A percentile compares a stretch with the other conserved stretches of the same genome.
phyloP scores from a whole-genome alignment of 805 yeast species.

The Candida yuanshanica region DNA sequence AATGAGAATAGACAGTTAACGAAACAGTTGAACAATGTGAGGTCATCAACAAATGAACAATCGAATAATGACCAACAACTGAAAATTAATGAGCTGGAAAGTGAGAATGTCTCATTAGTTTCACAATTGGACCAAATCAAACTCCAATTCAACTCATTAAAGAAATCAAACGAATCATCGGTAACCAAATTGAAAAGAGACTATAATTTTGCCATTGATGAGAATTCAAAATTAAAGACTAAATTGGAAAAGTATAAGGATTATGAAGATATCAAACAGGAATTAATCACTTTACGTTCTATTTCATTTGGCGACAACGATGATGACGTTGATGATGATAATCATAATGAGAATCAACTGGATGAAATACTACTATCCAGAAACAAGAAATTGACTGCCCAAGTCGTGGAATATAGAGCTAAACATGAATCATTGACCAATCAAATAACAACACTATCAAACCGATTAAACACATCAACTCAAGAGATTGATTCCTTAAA shows the following conservation, averaged over 20 bases:
- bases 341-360: conserved; percentile 28
- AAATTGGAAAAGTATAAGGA: conserved; percentile 52
- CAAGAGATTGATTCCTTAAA: conserved; percentile 38
- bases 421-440: conserved; percentile 43
- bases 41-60: conserved; percentile 35
- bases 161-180: conserved; percentile 12
- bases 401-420: conserved; percentile 60
- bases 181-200: conserved; percentile 26
- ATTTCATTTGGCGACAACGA: conserved; percentile 63
- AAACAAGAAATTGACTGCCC: conserved; percentile 68
- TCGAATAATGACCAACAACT: conserved; percentile 35
- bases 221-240: conserved; percentile 43
- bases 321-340: conserved; percentile 23
- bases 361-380: conserved; percentile 62
- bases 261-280: conserved; percentile 77
- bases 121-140: conserved; percentile 53
- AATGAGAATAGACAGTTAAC: conserved; percentile 71
- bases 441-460: conserved; percentile 36
- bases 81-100: conserved; percentile 50
- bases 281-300: conserved; percentile 63
- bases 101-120: conserved; percentile 59
- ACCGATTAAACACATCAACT: conserved; percentile 27
- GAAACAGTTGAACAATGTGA: conserved; percentile 42
- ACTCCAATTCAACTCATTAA: conserved; percentile 25
- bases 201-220: conserved; percentile 37